Evolutionary conservation across 441 rosid genomes (phyloP).

Genomic region (Aleurites moluccanus): DNA sequence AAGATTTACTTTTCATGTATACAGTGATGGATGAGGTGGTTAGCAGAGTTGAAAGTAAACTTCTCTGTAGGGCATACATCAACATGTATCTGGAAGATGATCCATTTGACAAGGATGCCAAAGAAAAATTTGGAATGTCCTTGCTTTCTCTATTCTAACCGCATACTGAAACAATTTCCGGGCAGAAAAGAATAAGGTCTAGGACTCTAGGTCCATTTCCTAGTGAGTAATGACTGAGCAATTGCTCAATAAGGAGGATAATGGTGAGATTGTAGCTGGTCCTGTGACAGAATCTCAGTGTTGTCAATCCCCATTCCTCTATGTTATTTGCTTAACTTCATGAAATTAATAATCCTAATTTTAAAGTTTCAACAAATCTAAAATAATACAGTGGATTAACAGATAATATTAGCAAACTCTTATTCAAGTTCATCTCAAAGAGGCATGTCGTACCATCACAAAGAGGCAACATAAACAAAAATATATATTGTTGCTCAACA

Average conservation of each 20-base stretch:
- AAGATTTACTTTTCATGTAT: constrained; percentile 11
- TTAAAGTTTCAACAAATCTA: constrained; percentile 9
- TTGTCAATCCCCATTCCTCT: constrained; percentile 19
- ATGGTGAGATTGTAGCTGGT: constrained; percentile 20
- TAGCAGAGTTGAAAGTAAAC: constrained; percentile 49
- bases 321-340: constrained; percentile 1
- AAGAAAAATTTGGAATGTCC: constrained; percentile 47
- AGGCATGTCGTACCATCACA: constrained; percentile 27
- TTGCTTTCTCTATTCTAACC: constrained; percentile 46
- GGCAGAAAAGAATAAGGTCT: constrained; percentile 15
- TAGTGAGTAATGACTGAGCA: constrained; percentile 8
- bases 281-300: constrained; percentile 10
- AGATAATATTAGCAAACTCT: constrained; percentile 7
- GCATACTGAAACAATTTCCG: constrained; percentile 1
- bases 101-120: constrained; percentile 49
- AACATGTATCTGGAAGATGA: constrained; percentile 52
- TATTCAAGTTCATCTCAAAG: constrained; percentile 12
- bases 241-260: constrained; percentile 22
- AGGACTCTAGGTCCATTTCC: no score
- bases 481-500: constrained; percentile 30
- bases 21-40: constrained; percentile 46
- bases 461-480: constrained; percentile 35
- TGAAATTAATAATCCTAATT: constrained; percentile 1
- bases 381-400: background rate
- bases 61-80: constrained; percentile 51